Evolutionary conservation across 2,329 filamentous ascomycete species (phyloP).

Genomic region (Stachybotrys elegans): DNA sequence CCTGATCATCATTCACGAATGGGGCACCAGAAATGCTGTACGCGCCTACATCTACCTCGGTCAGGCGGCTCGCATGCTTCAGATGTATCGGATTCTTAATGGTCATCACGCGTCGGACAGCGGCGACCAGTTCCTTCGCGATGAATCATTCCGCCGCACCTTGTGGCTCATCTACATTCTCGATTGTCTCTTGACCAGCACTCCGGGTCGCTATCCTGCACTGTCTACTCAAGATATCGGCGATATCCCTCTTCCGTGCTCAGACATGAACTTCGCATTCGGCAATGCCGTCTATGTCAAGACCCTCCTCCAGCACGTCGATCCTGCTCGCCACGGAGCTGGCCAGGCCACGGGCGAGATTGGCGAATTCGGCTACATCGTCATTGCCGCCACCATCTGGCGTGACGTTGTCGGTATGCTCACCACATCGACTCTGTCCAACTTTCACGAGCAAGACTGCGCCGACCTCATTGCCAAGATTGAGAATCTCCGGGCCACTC

Average conservation of each 20-base stretch:
- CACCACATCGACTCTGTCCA: conserved; percentile 45
- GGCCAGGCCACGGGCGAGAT: conserved; percentile 40
- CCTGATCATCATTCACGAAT: conserved; percentile 58
- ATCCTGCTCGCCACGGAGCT: conserved; percentile 28
- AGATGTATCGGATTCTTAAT: conserved; percentile 59
- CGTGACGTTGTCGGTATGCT: conserved; percentile 58
- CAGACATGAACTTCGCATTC: conserved; percentile 59
- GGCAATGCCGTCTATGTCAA: conserved; percentile 55
- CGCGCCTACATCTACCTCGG: conserved; percentile 60
- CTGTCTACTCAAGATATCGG: conserved; percentile 49
- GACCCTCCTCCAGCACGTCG: conserved; percentile 42
- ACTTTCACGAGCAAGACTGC: conserved; percentile 51
- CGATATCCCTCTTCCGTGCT: conserved; percentile 53
- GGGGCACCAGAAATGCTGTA: conserved; percentile 57
- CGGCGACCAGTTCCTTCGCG: conserved; percentile 54
- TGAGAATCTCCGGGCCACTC: conserved; percentile 46
- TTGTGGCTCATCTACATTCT: conserved; percentile 60
- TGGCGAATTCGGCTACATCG: conserved; percentile 58
- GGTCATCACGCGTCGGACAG: conserved; percentile 46
- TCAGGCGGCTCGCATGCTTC: conserved; percentile 58
- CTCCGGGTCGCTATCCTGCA: conserved; percentile 53
- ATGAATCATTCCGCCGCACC: conserved; percentile 57
- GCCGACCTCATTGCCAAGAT: conserved; percentile 47
- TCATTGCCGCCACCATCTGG: conserved; percentile 56
- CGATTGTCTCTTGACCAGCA: conserved; percentile 58